A percentile compares a stretch with the other conserved stretches of the same genome.
Conservation (phyloP, 2,329 filamentous ascomycete species). For the Nemania sp. region DNA sequence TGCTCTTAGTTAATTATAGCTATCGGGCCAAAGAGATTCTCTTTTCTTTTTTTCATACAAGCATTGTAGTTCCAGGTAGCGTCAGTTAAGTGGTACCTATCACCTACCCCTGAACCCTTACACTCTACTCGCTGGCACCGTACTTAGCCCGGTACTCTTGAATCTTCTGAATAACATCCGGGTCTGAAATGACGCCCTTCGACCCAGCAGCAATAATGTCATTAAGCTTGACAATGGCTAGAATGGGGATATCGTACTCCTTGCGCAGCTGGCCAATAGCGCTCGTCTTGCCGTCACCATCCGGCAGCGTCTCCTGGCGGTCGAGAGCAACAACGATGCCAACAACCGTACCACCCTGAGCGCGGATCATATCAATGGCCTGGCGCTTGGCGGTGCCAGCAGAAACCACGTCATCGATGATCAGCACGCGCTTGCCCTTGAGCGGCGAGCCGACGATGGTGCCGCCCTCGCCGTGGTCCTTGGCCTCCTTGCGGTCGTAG, state of each 20-base stretch:
- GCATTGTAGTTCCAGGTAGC: not conserved
- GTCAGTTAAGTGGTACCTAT: not conserved
- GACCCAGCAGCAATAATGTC: slow-evolving; percentile 81
- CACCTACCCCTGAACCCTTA: not conserved
- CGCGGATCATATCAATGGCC: slow-evolving; percentile 87
- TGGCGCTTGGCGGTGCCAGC: slow-evolving; percentile 95
- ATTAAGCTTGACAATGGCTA: slow-evolving; percentile 84
- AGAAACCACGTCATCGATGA: slow-evolving; percentile 97
- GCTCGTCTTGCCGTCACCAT: slow-evolving; percentile 74
- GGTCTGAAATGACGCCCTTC: slow-evolving; percentile 69
- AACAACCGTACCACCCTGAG: slow-evolving; percentile 84
- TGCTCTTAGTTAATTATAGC: not conserved
- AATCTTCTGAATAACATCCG: slow-evolving; percentile 71
- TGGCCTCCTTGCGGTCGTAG: slow-evolving; percentile 96
- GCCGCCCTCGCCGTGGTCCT: slow-evolving; percentile 95
- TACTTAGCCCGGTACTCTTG: slow-evolving; percentile 79
- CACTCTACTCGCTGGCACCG: slow-evolving; percentile 66
- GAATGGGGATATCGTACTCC: slow-evolving; percentile 85
- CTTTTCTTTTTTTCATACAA: not conserved
- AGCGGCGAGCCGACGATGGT: slow-evolving; percentile 89
- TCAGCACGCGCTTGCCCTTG: slow-evolving; percentile 85
- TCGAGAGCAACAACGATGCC: slow-evolving; percentile 92
- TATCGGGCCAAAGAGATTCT: not conserved
- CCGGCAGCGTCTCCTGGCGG: slow-evolving; percentile 83
- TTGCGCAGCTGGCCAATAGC: slow-evolving; percentile 87